phyloP scores from a whole-genome alignment of 148 eudicot genomes.

The Amaranthus palmeri region DNA sequence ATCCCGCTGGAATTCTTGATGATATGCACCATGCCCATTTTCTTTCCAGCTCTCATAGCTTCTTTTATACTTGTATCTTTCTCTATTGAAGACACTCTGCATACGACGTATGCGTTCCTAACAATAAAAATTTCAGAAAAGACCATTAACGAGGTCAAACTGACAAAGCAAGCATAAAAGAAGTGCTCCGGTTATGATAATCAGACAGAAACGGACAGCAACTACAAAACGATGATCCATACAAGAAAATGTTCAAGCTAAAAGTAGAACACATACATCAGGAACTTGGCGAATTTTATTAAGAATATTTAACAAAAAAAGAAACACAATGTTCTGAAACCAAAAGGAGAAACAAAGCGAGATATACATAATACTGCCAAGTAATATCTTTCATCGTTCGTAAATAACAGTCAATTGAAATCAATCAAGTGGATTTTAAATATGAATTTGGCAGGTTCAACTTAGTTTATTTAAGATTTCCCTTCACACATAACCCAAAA shows the following conservation, averaged over 20 bases:
- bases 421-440: not conserved
- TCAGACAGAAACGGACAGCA: not conserved
- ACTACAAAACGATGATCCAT: not conserved
- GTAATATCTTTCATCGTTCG: not conserved
- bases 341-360: not conserved
- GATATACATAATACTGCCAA: not conserved
- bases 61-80: conserved; percentile 69
- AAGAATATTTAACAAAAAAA: not conserved
- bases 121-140: conserved; percentile 2
- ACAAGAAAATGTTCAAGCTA: not conserved
- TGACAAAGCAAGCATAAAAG: not conserved
- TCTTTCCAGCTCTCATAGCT: conserved; percentile 86
- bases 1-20: conserved; percentile 85
- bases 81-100: conserved; percentile 96
- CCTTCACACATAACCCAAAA: not conserved
- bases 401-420: not conserved
- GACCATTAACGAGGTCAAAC: not conserved
- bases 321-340: not conserved
- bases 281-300: not conserved
- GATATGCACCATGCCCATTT: conserved; percentile 59
- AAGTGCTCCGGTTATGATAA: not conserved
- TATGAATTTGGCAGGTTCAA: not conserved
- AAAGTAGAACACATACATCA: conserved; percentile 8
- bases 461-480: not conserved
- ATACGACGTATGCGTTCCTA: conserved; percentile 97